Percentiles rank a stretch among this genome's conserved stretches.
phyloP scores from a whole-genome alignment of 2,329 filamentous ascomycete species.

The Ilyonectria robusta region DNA sequence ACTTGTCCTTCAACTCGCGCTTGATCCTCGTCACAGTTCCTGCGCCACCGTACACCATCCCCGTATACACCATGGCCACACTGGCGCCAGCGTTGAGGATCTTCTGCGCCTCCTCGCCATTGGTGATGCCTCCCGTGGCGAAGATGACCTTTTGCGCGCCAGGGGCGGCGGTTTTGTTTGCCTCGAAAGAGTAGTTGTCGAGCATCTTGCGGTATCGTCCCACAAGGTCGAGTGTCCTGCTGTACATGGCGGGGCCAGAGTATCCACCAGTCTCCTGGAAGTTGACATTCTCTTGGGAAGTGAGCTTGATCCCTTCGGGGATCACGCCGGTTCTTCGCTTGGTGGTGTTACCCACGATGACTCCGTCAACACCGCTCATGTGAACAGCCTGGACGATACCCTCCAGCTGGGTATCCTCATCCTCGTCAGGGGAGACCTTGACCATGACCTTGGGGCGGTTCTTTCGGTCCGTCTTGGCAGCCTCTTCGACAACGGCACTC shows the following conservation, averaged over 20 bases:
- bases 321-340: conserved; percentile 82
- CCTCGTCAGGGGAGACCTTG: conserved; percentile 97
- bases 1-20: conserved; percentile 68
- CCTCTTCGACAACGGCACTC: conserved; percentile 85
- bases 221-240: conserved; percentile 83
- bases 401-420: conserved; percentile 84
- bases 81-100: conserved; percentile 91
- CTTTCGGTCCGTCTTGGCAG: conserved; percentile 76
- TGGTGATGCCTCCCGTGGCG: conserved; percentile 93
- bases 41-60: conserved; percentile 73
- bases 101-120: conserved; percentile 85
- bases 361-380: conserved; percentile 88
- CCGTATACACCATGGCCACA: conserved; percentile 93
- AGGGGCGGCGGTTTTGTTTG: conserved; percentile 51
- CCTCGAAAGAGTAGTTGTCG: conserved; percentile 61
- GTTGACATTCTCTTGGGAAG: conserved; percentile 75
- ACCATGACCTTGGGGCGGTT: conserved; percentile 86
- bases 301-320: conserved; percentile 76
- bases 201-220: conserved; percentile 81
- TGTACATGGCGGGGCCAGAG: conserved; percentile 91
- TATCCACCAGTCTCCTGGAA: conserved; percentile 88
- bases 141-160: conserved; percentile 84
- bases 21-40: conserved; percentile 77
- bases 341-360: conserved; percentile 98
- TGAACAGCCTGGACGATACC: conserved; percentile 91